These are phyloP conservation scores for Phanerochaete sordida DNA, from an alignment of 768 basidiomycete species.

Conservation along the genomic window DNA sequence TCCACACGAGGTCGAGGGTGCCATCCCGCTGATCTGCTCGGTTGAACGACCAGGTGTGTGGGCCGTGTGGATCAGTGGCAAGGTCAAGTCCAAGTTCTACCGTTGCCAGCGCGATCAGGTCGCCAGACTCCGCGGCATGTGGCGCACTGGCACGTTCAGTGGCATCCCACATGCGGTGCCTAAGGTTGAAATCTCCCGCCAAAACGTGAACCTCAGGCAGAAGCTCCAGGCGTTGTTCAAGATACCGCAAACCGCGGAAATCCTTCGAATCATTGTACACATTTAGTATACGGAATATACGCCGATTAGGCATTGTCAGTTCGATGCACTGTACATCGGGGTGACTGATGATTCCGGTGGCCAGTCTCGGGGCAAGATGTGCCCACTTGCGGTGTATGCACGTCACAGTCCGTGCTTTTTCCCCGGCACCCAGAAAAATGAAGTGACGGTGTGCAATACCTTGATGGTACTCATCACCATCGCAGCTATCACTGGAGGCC, in stretches of 20 bases:
- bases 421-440: no score
- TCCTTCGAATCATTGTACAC: constrained; percentile 7
- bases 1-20: constrained; percentile 7
- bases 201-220: neutral
- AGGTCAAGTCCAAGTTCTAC: neutral
- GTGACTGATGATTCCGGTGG: no score
- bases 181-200: constrained; percentile 12
- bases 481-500: no score
- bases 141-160: neutral
- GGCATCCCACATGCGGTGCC: constrained; percentile 6
- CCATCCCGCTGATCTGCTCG: neutral
- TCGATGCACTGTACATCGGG: no score
- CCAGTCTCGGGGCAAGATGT: no score
- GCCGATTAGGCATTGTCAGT: no score
- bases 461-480: no score
- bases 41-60: constrained; percentile 1
- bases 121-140: neutral
- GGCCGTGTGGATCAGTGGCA: neutral
- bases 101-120: neutral
- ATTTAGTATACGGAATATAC: neutral
- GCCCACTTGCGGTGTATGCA: no score
- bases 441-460: no score
- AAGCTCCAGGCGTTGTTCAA: neutral
- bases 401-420: no score
- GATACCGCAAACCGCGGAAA: neutral